Evolutionary conservation across 2,329 filamentous ascomycete species (phyloP).

Genomic region (Hymenoscyphus infarciens): DNA sequence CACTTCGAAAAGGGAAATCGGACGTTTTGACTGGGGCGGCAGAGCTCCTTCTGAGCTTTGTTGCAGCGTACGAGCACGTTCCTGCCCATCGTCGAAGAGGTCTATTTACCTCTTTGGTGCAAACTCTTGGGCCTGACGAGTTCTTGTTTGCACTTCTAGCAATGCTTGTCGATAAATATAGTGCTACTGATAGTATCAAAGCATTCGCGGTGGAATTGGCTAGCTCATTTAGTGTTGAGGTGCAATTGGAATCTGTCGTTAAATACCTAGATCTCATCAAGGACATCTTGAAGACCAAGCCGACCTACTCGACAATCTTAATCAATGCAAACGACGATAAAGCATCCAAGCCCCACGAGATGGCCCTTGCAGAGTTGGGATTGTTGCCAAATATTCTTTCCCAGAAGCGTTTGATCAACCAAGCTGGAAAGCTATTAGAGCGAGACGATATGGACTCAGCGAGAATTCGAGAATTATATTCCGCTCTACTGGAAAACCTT

Average conservation of each 20-base stretch:
- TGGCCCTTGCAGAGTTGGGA: constrained; percentile 52
- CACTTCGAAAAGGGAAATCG: constrained; percentile 76
- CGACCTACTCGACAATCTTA: constrained; percentile 67
- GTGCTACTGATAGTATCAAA: constrained; percentile 67
- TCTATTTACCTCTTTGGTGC: constrained; percentile 79
- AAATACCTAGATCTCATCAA: constrained; percentile 72
- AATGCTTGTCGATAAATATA: constrained; percentile 88
- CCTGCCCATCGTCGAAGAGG: constrained; percentile 78
- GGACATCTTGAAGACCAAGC: constrained; percentile 74
- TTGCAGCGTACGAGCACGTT: constrained; percentile 93
- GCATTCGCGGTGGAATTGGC: constrained; percentile 75
- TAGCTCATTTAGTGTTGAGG: constrained; percentile 65
- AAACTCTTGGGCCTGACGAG: constrained; percentile 80
- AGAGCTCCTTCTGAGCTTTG: constrained; percentile 91
- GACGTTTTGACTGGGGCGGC: constrained; percentile 76
- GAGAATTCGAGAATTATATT: constrained; percentile 67
- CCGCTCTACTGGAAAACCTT: constrained; percentile 62
- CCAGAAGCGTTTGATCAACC: constrained; percentile 52
- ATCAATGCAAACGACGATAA: constrained; percentile 56
- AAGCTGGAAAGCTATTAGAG: constrained; percentile 55
- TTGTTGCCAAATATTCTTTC: constrained; percentile 56
- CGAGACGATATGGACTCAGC: constrained; percentile 62
- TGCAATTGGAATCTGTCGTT: constrained; percentile 74
- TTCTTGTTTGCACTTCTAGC: constrained; percentile 84
- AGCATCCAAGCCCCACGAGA: constrained; percentile 45